phyloP scores from a whole-genome alignment of 192 early-diverging fungal species.

The Backusella morwellensis region DNA sequence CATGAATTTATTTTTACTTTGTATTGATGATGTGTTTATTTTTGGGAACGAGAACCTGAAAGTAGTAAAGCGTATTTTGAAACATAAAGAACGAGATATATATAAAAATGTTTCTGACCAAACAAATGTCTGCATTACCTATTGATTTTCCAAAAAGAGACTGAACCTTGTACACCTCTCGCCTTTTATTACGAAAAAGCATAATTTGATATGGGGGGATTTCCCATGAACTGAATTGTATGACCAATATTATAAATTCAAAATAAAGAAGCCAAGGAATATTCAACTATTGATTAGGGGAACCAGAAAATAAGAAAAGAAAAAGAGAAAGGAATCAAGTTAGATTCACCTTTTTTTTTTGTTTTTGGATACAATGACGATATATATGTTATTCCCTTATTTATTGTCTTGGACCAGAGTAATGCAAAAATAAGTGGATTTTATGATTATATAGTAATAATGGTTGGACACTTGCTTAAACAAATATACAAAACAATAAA shows the following conservation, averaged over 20 bases:
- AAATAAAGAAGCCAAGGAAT: background rate
- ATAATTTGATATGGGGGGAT: background rate
- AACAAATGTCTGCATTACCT: background rate
- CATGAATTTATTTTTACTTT: background rate
- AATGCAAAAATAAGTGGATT: background rate
- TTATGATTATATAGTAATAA: constrained; percentile 3
- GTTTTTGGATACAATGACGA: background rate
- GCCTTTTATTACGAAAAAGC: background rate
- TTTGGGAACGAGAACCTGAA: background rate
- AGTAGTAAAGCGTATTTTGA: background rate
- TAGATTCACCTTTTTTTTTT: background rate
- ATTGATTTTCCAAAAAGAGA: background rate
- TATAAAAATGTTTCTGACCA: background rate
- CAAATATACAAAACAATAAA: background rate
- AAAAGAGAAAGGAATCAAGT: background rate
- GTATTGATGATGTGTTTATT: background rate
- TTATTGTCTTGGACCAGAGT: background rate
- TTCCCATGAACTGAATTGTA: background rate
- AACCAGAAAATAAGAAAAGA: background rate
- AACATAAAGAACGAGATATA: background rate
- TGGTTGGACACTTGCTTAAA: background rate
- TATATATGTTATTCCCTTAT: background rate
- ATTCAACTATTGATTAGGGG: background rate
- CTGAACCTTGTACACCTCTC: background rate
- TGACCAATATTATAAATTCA: background rate